A percentile compares a stretch with the other conserved stretches of the same genome.
Conservation (phyloP, 140 eudicot genomes). For the Cichorium intybus region DNA sequence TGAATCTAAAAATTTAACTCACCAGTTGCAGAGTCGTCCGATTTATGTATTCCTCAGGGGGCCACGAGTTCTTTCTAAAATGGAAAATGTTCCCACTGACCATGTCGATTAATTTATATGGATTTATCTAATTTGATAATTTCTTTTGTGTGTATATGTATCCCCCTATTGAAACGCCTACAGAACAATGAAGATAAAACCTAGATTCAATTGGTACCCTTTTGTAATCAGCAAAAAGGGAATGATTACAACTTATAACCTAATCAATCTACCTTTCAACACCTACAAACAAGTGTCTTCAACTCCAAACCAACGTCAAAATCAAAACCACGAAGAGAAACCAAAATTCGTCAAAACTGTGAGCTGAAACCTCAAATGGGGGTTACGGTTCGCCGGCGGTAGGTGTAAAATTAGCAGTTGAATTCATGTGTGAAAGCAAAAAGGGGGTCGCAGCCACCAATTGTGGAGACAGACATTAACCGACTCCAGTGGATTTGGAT, state of each 20-base stretch:
- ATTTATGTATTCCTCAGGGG: slow-evolving; percentile 80
- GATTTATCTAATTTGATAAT: neutral
- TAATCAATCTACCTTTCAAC: slow-evolving; percentile 20
- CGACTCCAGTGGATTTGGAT: slow-evolving; percentile 1
- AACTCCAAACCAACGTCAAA: slow-evolving; percentile 31
- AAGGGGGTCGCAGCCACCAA: slow-evolving; percentile 11
- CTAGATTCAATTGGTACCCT: slow-evolving; percentile 21
- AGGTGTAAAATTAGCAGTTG: neutral
- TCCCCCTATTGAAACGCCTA: neutral
- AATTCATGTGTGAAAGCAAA: slow-evolving; percentile 14
- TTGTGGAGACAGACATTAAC: neutral
- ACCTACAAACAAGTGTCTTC: slow-evolving; percentile 26
- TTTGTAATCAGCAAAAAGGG: slow-evolving; percentile 10
- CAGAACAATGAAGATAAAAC: neutral
- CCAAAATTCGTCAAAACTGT: slow-evolving; percentile 6
- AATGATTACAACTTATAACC: slow-evolving; percentile 18
- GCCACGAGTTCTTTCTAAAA: slow-evolving; percentile 81
- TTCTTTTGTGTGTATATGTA: neutral
- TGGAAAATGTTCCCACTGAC: slow-evolving; percentile 75
- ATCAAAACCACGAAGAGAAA: slow-evolving; percentile 4
- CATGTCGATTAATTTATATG: slow-evolving; percentile 37
- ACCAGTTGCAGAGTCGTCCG: slow-evolving; percentile 77
- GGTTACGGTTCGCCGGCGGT: slow-evolving; percentile 6
- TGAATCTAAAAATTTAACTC: slow-evolving; percentile 15
- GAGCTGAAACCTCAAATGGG: slow-evolving; percentile 25